A percentile compares a stretch with the other conserved stretches of the same genome.
Conservation (phyloP, 257 asterid species). For the Salvia rosmarinus region DNA sequence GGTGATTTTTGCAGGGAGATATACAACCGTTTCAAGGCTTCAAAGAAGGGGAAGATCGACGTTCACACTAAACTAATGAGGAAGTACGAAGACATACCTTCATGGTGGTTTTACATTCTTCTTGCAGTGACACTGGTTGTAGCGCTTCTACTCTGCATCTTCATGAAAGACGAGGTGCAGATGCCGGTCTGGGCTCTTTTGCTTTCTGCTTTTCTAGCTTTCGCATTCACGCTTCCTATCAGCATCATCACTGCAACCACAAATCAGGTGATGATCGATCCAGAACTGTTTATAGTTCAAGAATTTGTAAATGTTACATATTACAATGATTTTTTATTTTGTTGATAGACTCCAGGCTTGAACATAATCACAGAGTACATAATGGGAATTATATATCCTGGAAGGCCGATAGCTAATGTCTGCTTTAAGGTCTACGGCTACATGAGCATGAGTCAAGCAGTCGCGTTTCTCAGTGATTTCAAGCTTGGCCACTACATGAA, state of each 20-base stretch:
- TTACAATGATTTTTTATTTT: background rate
- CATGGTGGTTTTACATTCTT: constrained; percentile 72
- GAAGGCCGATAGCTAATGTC: constrained; percentile 77
- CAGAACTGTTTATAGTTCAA: too few species aligned
- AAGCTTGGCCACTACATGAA: constrained; percentile 90
- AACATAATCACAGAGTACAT: constrained; percentile 69
- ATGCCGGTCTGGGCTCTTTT: constrained; percentile 77
- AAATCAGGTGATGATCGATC: constrained; percentile 48
- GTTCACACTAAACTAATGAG: constrained; percentile 70
- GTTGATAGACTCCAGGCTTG: constrained; percentile 61
- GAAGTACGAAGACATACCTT: constrained; percentile 65
- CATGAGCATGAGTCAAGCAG: constrained; percentile 79
- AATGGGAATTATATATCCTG: constrained; percentile 76
- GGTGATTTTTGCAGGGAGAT: constrained; percentile 54
- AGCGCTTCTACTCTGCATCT: constrained; percentile 55
- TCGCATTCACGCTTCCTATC: constrained; percentile 64
- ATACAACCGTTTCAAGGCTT: constrained; percentile 54
- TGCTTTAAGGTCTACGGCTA: constrained; percentile 76
- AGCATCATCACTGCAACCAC: constrained; percentile 82
- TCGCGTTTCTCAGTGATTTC: constrained; percentile 76
- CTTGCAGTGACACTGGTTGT: constrained; percentile 48
- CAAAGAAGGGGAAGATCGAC: constrained; percentile 59
- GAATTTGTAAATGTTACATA: too few species aligned
- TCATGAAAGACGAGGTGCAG: constrained; percentile 60
- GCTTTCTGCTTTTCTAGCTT: constrained; percentile 56